Evolutionary conservation across 208 protist species (phyloP), one percentile per base, ranked within the genome.

Genomic region (Angomonas ambiguus): DNA sequence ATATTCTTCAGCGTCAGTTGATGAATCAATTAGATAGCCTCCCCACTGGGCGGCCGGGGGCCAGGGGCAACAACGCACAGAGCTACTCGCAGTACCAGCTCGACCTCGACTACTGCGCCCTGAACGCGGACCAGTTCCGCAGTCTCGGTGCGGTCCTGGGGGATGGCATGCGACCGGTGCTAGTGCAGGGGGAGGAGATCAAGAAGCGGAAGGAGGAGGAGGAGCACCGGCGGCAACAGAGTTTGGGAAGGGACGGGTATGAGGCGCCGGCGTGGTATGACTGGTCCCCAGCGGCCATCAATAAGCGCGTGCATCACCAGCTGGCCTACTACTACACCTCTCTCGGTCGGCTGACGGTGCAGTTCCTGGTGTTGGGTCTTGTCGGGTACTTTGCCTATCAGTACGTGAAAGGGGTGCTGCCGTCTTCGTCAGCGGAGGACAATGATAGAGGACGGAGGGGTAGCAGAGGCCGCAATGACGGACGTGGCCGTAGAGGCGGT

Each of bases 91-190:
- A 86, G 62, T 78, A 80, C 55, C 78, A 83, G 58, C 59, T 82
- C 25, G 82, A 88, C 42, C 72, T 88, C 31, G 82, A 88, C 72
- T 91, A 86, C 72, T 73, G 71, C 60, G 72, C 84, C 5, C 71
- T 94, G 38, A 88, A 83, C 69, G 73, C 69, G n/a, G 84, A 94
- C 65, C 88, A 94, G 72, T 94, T 88, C 65, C 79, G 85, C 56
- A 87, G 84, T 0, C 75, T 93, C 4, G 82, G 87, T 3, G 84
- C 76, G 25, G 27, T 93, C 51, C 77, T 91, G 20, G 82, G 76
- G 10, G 82, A 88, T 55, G 87, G 87, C 33, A 84, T 91, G 80
- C 77, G 80, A 30, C 64, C 62, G 53, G 82, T 91, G 24, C 71
- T 62, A 20, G 78, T 89, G 0, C 80, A 88, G n/a, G 82, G 74